Evolutionary conservation across 2,329 filamentous ascomycete genomes (phyloP), one percentile per base, ranked within the genome.

Genomic region (Xylariaceae sp.): DNA sequence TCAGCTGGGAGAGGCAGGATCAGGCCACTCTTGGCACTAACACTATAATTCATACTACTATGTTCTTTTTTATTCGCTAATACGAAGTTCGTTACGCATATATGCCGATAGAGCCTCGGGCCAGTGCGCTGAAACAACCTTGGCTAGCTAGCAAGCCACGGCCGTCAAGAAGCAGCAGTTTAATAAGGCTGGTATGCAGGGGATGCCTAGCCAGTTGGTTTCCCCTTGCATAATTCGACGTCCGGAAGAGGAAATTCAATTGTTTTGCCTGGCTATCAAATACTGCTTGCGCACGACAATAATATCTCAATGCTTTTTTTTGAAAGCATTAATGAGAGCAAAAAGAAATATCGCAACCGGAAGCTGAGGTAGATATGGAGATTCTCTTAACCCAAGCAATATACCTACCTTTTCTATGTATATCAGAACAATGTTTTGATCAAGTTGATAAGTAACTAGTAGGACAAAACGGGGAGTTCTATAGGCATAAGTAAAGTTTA

Each of bases 121-220:
- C 33, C 50, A 58, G 51, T 54, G 56, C 32, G 50, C 55, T 54
- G 55, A 39, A 43, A 53, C n/a, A 43, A 26, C 50, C 35, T 40
- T 56, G 50, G 27, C 45, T 21, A 30, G 21, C 30, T 16, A 39
- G 40, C 26, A 13, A 21, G 26, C 15, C 49, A 44, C 23, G 35
- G 13, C 29, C 29, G n/a, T 53, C 16, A 39, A 40, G 23, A 42
- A 42, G 21, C 27, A 41, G 50, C 23, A 29, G 20, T 47, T 24
- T n/a, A 40, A 11, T 64, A 63, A 62, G 63, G 61, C 61, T 64
- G 60, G 61, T 57, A 57, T 61, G 54, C 58, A 64, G 59, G 61
- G 54, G 21, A 50, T 42, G 29, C 50, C 53, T 40, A 60, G 55
- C 60, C 64, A 66, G 61, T 50, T 59, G 61, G 64, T 56, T n/a